A percentile compares a stretch with the other conserved stretches of the same genome.
These are phyloP conservation scores for Fusarium sp. DNA, from an alignment of 2,329 filamentous ascomycete species.

Conservation along the genomic window DNA sequence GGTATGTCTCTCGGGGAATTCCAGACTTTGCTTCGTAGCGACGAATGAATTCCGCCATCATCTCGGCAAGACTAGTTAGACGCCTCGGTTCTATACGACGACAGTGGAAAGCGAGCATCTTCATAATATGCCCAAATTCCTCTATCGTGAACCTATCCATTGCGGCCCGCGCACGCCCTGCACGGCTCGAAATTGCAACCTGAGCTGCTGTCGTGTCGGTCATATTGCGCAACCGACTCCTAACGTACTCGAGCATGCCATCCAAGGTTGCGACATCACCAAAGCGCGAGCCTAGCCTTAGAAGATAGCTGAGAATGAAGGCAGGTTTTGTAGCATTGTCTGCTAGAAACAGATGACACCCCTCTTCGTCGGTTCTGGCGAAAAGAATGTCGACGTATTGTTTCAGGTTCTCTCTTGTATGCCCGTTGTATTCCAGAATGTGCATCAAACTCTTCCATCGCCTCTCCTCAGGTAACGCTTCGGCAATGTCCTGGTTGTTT, in stretches of 20 bases:
- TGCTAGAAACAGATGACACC: constrained; percentile 49
- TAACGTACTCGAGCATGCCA: constrained; percentile 45
- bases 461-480: constrained; percentile 41
- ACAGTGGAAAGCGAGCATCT: constrained; percentile 47
- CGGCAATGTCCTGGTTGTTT: constrained; percentile 30
- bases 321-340: constrained; percentile 39
- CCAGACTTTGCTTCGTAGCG: constrained; percentile 25
- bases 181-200: not conserved
- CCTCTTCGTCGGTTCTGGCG: constrained; percentile 47
- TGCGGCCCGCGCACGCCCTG: constrained; percentile 12
- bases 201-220: constrained; percentile 4
- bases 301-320: constrained; percentile 49
- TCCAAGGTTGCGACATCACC: constrained; percentile 40
- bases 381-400: constrained; percentile 47
- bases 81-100: constrained; percentile 50
- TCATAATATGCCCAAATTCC: constrained; percentile 43
- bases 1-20: constrained; percentile 38
- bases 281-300: constrained; percentile 45
- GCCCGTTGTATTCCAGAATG: constrained; percentile 34
- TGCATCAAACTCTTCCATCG: constrained; percentile 42
- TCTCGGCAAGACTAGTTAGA: constrained; percentile 47
- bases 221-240: constrained; percentile 29
- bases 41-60: constrained; percentile 45
- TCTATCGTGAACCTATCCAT: constrained; percentile 36
- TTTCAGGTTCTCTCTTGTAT: constrained; percentile 38